phyloP scores from a whole-genome alignment of 2,329 filamentous ascomycete genomes.

The Penicillium sp. region DNA sequence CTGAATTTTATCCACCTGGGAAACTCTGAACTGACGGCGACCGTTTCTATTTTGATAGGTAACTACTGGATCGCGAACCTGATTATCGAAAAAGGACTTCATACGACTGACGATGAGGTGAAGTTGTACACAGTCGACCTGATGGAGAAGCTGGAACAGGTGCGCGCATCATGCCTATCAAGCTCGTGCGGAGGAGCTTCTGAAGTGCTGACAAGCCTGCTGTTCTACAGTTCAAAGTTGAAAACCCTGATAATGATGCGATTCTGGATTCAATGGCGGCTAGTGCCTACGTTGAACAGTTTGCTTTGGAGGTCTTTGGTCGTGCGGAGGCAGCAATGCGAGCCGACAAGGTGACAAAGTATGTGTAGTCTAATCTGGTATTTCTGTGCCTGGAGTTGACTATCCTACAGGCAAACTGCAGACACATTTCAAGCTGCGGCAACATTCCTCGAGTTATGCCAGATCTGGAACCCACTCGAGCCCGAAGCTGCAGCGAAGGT shows the following conservation, averaged over 20 bases:
- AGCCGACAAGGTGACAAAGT: slow-evolving; percentile 83
- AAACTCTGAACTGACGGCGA: slow-evolving; percentile 24
- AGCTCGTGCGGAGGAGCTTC: background rate
- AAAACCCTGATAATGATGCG: slow-evolving; percentile 78
- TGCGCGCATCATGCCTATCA: slow-evolving; percentile 39
- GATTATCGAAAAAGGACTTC: slow-evolving; percentile 80
- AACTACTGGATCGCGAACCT: slow-evolving; percentile 94
- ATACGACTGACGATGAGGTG: slow-evolving; percentile 77
- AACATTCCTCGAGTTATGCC: slow-evolving; percentile 86
- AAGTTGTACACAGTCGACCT: slow-evolving; percentile 79
- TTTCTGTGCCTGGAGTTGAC: slow-evolving; percentile 21
- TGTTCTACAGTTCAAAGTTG: slow-evolving; percentile 65
- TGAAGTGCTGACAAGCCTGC: slow-evolving; percentile 16
- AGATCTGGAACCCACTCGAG: slow-evolving; percentile 80
- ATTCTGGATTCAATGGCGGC: slow-evolving; percentile 84
- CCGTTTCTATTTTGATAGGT: slow-evolving; percentile 55
- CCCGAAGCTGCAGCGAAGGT: slow-evolving; percentile 81
- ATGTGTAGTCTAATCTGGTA: slow-evolving; percentile 6
- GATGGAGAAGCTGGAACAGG: slow-evolving; percentile 89
- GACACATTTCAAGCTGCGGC: slow-evolving; percentile 92
- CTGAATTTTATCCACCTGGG: background rate
- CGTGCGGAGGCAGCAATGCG: slow-evolving; percentile 81
- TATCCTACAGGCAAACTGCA: slow-evolving; percentile 73
- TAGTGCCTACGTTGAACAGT: slow-evolving; percentile 92
- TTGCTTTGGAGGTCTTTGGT: slow-evolving; percentile 85